phyloP scores from a whole-genome alignment of 768 basidiomycete species.

The Mycena belliarum region DNA sequence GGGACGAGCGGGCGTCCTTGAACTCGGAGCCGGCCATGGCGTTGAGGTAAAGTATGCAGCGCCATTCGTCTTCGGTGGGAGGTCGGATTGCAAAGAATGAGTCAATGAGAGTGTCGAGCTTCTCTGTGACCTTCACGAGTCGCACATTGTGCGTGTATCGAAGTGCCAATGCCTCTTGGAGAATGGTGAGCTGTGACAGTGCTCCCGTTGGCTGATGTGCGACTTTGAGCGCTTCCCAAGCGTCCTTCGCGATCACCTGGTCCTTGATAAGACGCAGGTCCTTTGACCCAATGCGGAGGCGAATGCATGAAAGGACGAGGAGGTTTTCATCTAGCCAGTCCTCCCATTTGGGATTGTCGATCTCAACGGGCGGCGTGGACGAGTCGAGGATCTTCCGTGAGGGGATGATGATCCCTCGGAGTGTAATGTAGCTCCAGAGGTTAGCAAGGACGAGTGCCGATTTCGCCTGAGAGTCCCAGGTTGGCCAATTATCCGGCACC shows the following conservation, averaged over 20 bases:
- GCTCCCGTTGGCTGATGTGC: constrained; percentile 1
- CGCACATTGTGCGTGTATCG: background rate
- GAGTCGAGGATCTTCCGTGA: background rate
- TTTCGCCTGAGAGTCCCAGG: background rate
- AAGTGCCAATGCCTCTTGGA: background rate
- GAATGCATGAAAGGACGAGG: background rate
- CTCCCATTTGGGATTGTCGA: background rate
- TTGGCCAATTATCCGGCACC: background rate
- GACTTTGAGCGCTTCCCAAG: background rate
- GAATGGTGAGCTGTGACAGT: constrained; percentile 2
- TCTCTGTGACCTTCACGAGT: background rate
- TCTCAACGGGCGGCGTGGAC: background rate
- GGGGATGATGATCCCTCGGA: background rate
- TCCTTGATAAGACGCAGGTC: constrained; percentile 1
- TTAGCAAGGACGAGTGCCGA: background rate
- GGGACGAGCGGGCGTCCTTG: background rate
- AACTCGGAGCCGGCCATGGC: background rate
- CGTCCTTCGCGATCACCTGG: background rate
- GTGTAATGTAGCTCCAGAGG: background rate
- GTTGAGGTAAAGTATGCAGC: background rate
- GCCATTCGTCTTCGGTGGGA: constrained; percentile 1
- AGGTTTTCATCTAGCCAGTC: constrained; percentile 5
- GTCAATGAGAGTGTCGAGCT: background rate
- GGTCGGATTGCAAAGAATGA: constrained; percentile 1
- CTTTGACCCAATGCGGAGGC: background rate